Percentiles rank a stretch among this genome's conserved stretches.
phyloP scores from a whole-genome alignment of 75 land plant species.

The Pinus albicaulis region DNA sequence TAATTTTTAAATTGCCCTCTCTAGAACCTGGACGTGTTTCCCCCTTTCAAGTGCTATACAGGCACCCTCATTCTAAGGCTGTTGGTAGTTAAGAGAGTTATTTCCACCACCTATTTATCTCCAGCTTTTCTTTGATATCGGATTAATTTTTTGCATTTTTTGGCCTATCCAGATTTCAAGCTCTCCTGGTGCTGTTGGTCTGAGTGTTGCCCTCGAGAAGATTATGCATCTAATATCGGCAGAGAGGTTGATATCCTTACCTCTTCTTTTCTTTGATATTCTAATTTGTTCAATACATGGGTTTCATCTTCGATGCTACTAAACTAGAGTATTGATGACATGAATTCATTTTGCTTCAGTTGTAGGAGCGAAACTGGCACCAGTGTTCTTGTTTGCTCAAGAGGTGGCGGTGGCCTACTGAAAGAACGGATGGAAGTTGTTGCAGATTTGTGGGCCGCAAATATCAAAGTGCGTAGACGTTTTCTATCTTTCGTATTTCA shows the following conservation, averaged over 20 bases:
- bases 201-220: conserved; percentile 89
- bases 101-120: neutral
- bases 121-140: neutral
- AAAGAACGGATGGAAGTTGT: conserved; percentile 90
- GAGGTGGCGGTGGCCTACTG: conserved; percentile 92
- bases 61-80: neutral
- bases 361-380: conserved; percentile 42
- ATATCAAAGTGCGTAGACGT: conserved; percentile 58
- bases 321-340: conserved; percentile 5
- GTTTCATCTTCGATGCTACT: neutral
- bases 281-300: neutral
- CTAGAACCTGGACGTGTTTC: no score
- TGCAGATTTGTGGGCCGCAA: conserved; percentile 79
- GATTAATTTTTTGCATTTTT: neutral
- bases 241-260: conserved; percentile 49
- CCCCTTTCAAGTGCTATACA: no score
- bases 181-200: conserved; percentile 85
- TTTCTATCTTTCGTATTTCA: neutral
- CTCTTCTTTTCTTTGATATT: neutral
- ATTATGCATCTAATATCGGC: conserved; percentile 41
- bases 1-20: no score
- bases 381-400: conserved; percentile 78
- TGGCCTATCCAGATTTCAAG: conserved; percentile 39
- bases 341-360: conserved; percentile 14
- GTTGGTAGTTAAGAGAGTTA: neutral